Percentiles rank a stretch among this genome's conserved stretches.
Conservation (phyloP, 2,329 filamentous ascomycete species). For the Colletotrichum sp. region DNA sequence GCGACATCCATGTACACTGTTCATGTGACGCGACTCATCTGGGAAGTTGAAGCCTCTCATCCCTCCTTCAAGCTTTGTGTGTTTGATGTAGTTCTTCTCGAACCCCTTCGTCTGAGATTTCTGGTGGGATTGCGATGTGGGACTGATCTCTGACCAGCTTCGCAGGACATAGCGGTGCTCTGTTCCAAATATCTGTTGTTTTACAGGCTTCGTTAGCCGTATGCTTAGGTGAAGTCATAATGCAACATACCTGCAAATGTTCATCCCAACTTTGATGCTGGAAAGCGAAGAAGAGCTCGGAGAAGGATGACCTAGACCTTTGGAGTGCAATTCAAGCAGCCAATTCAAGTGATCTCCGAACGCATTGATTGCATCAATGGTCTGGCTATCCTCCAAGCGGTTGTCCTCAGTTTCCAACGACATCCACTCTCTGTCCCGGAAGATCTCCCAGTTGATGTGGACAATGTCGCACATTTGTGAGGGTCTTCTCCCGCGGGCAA, state of each 20-base stretch:
- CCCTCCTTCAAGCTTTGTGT: background rate
- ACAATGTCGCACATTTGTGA: background rate
- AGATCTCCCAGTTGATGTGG: background rate
- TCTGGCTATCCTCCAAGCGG: background rate
- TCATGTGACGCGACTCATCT: background rate
- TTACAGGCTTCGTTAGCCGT: background rate
- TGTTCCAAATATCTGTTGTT: background rate
- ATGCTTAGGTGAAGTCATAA: background rate
- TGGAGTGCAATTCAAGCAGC: background rate
- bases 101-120: background rate
- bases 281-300: background rate
- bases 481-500: background rate
- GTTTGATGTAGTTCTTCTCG: background rate
- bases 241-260: background rate
- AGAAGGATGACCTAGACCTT: background rate
- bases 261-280: background rate
- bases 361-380: background rate
- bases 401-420: background rate
- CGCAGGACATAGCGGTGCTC: background rate
- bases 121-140: background rate
- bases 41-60: background rate
- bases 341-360: background rate
- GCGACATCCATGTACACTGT: background rate
- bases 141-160: background rate
- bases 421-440: background rate